Base-by-base conservation (phyloP, 2,329 filamentous ascomycete species). In the Tolypocladium paradoxum region DNA sequence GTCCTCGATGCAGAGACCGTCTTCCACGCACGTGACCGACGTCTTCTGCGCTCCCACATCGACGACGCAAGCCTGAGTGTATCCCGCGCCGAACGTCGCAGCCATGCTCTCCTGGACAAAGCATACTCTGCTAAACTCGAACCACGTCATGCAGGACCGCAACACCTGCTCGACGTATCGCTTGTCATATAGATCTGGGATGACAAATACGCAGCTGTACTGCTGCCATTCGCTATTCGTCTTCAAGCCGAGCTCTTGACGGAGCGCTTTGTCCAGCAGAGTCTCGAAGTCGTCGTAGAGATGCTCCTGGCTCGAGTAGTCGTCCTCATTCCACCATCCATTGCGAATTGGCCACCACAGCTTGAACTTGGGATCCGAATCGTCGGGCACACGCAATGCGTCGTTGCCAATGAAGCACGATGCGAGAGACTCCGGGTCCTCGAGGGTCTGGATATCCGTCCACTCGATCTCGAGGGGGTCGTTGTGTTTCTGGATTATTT, bases 21-120 rank as follows among this genome's bases (percentile, higher is more conserved):
- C 93, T 63, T 99, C 93, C 12, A 99, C 91, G 61, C 93, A 99
- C 57, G 91, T 92, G 34, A 99, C 87, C 0, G 93, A 95, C 1
- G 93, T 97, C 77, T 99, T 99, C 66, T 97, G 90, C 1, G 93
- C 92, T 14, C 93, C 93, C 53, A 99, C 87, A 66, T 99, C 93
- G 12, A 99, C 90, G 53, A 99, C 90, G 62, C 93, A 99, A 22
- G 90, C 88, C 57, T 88, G 90, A 1, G 91, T 95, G 64, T 95
- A 96, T 8, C 93, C 93, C 4, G 92, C 93, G 14, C 93, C 93
- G 66, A 96, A 99, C 0, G 90, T 93, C 3, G 91, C 92, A 0
- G 92, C 91, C 64, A 97, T 82, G 64, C 90, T 95, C 71, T 99
- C 93, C 68, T 99, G 93, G 55, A 97, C 90, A 65, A 99, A 95